phyloP scores from a whole-genome alignment of 2,329 filamentous ascomycete species.

The Pseudocercospora vitis region DNA sequence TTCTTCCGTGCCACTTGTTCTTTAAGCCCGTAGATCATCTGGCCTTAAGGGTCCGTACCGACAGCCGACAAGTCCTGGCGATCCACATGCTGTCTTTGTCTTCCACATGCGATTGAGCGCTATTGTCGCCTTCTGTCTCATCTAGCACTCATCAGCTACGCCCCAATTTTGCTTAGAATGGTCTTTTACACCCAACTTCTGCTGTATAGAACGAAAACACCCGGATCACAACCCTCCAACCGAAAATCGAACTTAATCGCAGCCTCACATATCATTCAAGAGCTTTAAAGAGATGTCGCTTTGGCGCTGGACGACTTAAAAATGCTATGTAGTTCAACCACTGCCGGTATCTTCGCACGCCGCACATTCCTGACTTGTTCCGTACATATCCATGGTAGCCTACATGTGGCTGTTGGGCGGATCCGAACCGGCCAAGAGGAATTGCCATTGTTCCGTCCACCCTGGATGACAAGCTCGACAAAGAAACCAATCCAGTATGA shows the following conservation, averaged over 20 bases:
- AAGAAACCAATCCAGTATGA: too few species aligned
- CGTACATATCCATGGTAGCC: background rate
- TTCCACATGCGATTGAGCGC: background rate
- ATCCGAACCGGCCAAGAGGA: too few species aligned
- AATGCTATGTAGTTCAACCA: background rate
- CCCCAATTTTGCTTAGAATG: background rate
- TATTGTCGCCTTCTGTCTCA: background rate
- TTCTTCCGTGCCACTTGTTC: background rate
- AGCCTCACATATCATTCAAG: too few species aligned
- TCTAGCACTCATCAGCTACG: too few species aligned
- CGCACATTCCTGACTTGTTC: background rate
- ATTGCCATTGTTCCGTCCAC: too few species aligned
- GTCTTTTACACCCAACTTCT: background rate
- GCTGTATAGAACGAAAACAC: too few species aligned
- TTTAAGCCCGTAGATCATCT: background rate
- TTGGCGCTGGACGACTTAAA: background rate
- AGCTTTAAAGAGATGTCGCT: too few species aligned
- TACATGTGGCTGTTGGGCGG: too few species aligned
- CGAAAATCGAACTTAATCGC: too few species aligned
- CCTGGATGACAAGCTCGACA: too few species aligned
- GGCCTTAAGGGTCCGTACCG: background rate
- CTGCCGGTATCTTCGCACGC: background rate
- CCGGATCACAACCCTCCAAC: too few species aligned
- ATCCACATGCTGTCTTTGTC: slow-evolving; percentile 1
- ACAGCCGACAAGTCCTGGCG: background rate